These are phyloP conservation scores for Mychonastes homosphaera DNA, from an alignment of 139 green algal genomes.

Conservation along the genomic window DNA sequence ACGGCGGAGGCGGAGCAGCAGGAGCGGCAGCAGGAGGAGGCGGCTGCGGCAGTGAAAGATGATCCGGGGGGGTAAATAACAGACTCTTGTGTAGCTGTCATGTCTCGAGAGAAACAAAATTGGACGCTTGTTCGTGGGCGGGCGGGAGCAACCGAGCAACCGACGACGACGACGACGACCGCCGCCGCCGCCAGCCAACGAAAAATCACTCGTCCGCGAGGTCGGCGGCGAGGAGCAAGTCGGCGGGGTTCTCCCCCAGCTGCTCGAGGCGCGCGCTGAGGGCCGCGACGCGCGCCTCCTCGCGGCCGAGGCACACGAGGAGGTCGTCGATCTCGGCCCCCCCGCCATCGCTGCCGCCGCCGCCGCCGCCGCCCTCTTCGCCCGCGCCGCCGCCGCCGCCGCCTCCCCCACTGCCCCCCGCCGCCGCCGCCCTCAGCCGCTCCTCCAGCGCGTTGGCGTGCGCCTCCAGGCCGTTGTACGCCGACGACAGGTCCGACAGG, in stretches of 20 bases:
- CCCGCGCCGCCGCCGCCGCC: background rate
- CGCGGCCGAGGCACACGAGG: constrained; percentile 68
- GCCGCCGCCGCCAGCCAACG: no score
- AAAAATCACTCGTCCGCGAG: no score
- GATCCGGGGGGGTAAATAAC: no score
- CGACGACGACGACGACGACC: no score
- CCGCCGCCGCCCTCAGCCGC: constrained; percentile 26
- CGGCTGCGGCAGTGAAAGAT: no score
- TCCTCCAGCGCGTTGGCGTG: constrained; percentile 45
- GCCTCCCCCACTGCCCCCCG: background rate
- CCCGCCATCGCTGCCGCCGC: constrained; percentile 27
- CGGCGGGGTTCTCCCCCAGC: constrained; percentile 56
- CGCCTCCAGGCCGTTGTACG: constrained; percentile 67
- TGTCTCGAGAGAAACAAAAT: no score
- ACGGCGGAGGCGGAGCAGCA: no score
- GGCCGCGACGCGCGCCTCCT: constrained; percentile 29
- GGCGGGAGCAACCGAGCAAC: no score
- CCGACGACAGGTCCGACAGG: constrained; percentile 43
- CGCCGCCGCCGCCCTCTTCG: constrained; percentile 8
- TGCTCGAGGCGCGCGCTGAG: constrained; percentile 36
- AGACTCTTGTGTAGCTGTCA: no score
- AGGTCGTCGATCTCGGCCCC: constrained; percentile 61
- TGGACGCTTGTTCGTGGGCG: no score
- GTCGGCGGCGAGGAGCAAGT: no score
- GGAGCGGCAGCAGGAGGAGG: no score